These are phyloP conservation scores for Neophaeococcomyces aloes DNA, from an alignment of 2,329 filamentous ascomycete genomes.

Conservation along the genomic window DNA sequence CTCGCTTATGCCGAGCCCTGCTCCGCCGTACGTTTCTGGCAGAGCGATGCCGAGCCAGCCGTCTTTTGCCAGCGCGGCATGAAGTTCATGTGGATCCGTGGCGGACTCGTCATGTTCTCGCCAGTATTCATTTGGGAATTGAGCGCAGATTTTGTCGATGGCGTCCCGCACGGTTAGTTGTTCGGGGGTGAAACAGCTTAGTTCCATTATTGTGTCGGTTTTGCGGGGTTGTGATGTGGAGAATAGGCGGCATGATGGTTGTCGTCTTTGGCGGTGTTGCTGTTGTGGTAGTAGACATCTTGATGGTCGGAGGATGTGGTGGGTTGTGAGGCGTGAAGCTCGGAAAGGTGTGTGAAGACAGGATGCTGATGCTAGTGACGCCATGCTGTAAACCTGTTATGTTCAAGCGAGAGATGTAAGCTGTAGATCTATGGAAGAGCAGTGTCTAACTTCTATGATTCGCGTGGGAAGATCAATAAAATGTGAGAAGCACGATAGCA, in stretches of 20 bases:
- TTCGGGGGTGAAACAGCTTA: slow-evolving; percentile 59
- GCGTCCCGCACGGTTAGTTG: slow-evolving; percentile 64
- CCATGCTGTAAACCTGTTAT: too few species aligned
- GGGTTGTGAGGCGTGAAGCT: background rate
- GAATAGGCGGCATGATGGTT: background rate
- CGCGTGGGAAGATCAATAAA: too few species aligned
- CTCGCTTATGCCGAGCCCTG: slow-evolving; percentile 64
- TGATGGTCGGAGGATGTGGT: background rate
- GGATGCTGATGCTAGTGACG: background rate
- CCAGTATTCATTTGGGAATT: slow-evolving; percentile 69
- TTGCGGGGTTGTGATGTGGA: background rate
- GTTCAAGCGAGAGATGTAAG: too few species aligned
- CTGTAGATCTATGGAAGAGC: too few species aligned
- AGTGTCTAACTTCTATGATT: too few species aligned
- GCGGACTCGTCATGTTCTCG: slow-evolving; percentile 59
- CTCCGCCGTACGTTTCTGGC: slow-evolving; percentile 62
- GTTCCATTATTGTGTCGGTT: slow-evolving; percentile 53
- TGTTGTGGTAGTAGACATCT: background rate
- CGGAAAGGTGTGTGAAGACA: background rate
- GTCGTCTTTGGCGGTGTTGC: background rate
- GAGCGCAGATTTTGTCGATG: slow-evolving; percentile 55
- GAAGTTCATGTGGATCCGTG: slow-evolving; percentile 63
- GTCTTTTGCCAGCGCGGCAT: slow-evolving; percentile 60
- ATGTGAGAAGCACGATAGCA: too few species aligned
- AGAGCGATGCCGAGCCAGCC: slow-evolving; percentile 76